Base-by-base conservation (phyloP, 2,329 filamentous ascomycete species). In the Helminthosporium solani region DNA sequence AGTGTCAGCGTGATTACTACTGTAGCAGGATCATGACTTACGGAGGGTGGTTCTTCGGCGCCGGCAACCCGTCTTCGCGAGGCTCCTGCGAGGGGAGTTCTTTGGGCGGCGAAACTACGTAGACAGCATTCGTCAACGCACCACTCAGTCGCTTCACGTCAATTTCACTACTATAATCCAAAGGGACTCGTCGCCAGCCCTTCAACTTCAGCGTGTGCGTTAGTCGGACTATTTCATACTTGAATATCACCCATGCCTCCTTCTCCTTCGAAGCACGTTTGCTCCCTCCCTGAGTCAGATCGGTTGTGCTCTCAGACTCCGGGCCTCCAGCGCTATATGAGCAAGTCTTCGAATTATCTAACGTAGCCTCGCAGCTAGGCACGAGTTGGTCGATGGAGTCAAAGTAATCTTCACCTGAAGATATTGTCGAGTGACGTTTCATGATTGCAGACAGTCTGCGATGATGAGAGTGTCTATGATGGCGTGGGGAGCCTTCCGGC, bases 41-140 rank as follows among this genome's bases (percentile, higher is more conserved):
- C 71, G 78, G 75, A 39, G 81, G 80, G 36, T 76, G 75, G 44
- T 74, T 78, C 52, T 67, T 74, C 53, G 73, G 67, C 41, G 57
- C 42, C 44, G 60, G 65, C 9, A 60, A 54, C 7, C 66, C 66
- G 35, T 70, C 61, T 49, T 68, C 66, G 31, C 64, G 61, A 50
- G 76, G 71, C 25, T 68, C 60, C 31, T 58, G 56, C 7, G 56
- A 45, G 27, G 75, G 71, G 9, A 90, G 57, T 28, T 87, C 77
- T 31, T 81, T 75, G 0, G 92, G 91, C 1, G 92, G 91, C 1
- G 84, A 87, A 18, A 97, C 90, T 40, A 96, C 90, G 65, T 97
- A 99, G 28, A 99, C 91, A 9, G 92, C 90, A 66, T 99, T 99
- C 16, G 94, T 99, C 56, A 99, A 73, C 7, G 94, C 94, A 50